A percentile compares a stretch with the other conserved stretches of the same genome.
Evolutionary conservation across 139 green algal species (phyloP).

Genomic region (Volvox reticuliferus): DNA sequence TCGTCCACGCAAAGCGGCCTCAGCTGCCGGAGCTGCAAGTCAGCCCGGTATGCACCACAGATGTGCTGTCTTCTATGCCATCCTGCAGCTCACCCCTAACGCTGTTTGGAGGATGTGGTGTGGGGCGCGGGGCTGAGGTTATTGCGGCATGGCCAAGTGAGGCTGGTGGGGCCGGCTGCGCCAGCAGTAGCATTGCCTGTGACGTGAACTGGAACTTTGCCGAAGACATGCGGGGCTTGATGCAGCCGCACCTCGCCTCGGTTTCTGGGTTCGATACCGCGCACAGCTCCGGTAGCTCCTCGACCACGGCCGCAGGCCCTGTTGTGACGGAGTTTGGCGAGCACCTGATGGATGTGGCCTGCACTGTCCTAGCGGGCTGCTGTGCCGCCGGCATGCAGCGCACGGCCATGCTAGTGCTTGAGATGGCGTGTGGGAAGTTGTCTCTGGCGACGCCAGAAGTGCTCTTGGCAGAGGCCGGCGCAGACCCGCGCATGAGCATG

Average conservation of each 20-base stretch:
- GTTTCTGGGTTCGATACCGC: background rate
- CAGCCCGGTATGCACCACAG: background rate
- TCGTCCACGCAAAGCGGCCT: background rate
- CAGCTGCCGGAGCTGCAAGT: constrained; percentile 13
- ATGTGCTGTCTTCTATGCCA: background rate
- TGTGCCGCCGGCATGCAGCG: background rate
- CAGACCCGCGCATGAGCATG: background rate
- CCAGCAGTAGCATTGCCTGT: background rate
- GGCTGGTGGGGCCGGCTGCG: background rate
- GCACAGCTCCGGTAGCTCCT: no score
- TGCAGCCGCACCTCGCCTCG: background rate
- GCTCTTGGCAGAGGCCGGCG: constrained; percentile 41
- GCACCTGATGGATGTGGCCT: constrained; percentile 33
- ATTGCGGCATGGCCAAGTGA: background rate
- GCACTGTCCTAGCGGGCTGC: constrained; percentile 33
- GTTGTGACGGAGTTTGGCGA: background rate
- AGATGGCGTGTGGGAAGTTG: background rate
- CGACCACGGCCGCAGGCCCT: no score
- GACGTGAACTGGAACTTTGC: background rate
- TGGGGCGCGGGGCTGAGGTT: background rate
- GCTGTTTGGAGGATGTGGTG: background rate
- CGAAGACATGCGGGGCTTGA: background rate
- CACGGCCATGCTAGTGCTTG: constrained; percentile 31
- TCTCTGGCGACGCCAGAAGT: constrained; percentile 13
- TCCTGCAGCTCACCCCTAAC: constrained; percentile 4